Base-by-base conservation (phyloP, 2,329 filamentous ascomycete genomes). In the Gnomoniopsis sp. region DNA sequence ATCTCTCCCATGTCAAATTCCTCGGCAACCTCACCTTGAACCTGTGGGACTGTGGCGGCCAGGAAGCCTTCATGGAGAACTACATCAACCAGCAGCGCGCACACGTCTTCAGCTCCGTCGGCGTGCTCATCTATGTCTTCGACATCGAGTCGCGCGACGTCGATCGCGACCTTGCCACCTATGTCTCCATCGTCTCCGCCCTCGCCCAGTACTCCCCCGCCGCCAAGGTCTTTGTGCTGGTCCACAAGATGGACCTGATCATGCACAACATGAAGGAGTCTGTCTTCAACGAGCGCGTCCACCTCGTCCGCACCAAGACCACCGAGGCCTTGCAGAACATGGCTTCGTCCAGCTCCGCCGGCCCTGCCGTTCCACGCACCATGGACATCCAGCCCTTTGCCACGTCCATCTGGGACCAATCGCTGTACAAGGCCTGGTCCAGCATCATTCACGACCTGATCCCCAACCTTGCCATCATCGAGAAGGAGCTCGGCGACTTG, bases 181-280 rank as follows among this genome's bases (percentile, higher is more conserved):
- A 98, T 78, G 87, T 88, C 54, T 89, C 90, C 65, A 95, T 98
- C 71, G 91, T 98, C 66, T 86, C 88, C 52, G 95, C 95, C 0
- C 82, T 99, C 43, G 84, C 88, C 57, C 93, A 98, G 75, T 96
- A 87, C 80, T 96, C 90, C 50, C 79, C 84, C 34, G 78, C 79
- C 2, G 91, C 93, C 63, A 90, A 90, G 71, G 88, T 99, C 68
- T 99, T 98, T 76, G 90, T 95, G 62, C 85, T 99, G 48, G 90
- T 99, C 65, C 95, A 99, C 86, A 99, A 99, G 77, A 97, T 99
- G 90, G 95, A 99, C 72, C 84, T 99, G 26, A 91, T 98, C 51
- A 89, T 93, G 65, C 84, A 87, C 43, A 84, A 89, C 58, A 85
- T 89, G 65, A 89, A 93, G 61, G 88, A 92, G 70, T 79, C 85